These are phyloP conservation scores for Echinochloa phyllopogon DNA, from an alignment of 176 grass and related monocot species.

Conservation along the genomic window DNA sequence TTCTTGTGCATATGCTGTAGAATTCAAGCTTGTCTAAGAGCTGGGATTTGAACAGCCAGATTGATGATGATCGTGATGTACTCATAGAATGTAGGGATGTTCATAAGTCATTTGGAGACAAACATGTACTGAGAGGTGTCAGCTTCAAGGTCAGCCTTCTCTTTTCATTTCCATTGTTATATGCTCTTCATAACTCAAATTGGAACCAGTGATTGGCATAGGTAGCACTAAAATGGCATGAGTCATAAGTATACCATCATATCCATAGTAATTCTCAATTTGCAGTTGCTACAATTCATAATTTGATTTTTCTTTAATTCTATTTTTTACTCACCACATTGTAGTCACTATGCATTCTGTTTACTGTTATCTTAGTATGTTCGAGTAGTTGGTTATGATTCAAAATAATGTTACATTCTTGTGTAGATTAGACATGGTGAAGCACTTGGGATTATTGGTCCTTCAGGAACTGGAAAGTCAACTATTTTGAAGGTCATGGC, in stretches of 20 bases:
- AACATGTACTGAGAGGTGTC: conserved; percentile 82
- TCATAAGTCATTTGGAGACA: conserved; percentile 92
- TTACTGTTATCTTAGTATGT: conserved; percentile 8
- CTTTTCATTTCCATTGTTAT: conserved; percentile 32
- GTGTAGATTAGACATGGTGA: conserved; percentile 92
- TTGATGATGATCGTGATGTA: conserved; percentile 52
- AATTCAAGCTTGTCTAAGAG: conserved; percentile 56
- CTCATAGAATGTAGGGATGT: conserved; percentile 96
- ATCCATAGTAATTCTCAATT: conserved; percentile 7
- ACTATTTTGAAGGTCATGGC: conserved; percentile 98
- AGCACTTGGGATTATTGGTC: conserved; percentile 98
- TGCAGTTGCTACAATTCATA: neutral
- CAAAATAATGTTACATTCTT: conserved; percentile 45
- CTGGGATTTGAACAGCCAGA: conserved; percentile 47
- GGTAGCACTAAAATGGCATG: neutral
- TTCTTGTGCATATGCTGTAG: conserved; percentile 39
- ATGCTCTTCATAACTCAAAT: neutral
- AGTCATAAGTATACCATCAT: neutral
- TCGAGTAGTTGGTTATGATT: conserved; percentile 29
- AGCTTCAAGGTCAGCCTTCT: conserved; percentile 82
- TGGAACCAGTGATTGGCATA: neutral
- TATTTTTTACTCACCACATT: conserved; percentile 10
- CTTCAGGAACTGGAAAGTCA: conserved; percentile 94
- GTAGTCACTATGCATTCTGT: neutral
- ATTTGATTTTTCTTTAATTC: neutral